Evolutionary conservation across 1,284 basidiomycete species (phyloP).

Genomic region (Meripilus lineatus): DNA sequence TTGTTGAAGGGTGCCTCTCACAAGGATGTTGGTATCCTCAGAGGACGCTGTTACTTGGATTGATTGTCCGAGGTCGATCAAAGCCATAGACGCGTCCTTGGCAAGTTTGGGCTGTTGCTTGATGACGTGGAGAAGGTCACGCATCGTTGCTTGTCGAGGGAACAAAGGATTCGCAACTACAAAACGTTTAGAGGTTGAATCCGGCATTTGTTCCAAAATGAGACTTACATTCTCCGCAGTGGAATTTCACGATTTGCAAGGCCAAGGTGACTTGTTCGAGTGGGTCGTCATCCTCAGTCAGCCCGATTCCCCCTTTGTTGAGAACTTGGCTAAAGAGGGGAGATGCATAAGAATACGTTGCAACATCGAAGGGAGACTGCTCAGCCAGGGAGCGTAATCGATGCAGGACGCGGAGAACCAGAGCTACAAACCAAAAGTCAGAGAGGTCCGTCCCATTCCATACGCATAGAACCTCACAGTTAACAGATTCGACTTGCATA

Average conservation of each 20-base stretch:
- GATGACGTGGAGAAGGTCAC: conserved; percentile 74
- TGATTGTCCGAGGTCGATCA: conserved; percentile 83
- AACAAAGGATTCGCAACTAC: conserved; percentile 69
- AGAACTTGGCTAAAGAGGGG: conserved; percentile 78
- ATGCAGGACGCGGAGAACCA: conserved; percentile 86
- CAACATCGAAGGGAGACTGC: conserved; percentile 77
- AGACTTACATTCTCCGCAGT: conserved; percentile 76
- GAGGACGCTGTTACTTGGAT: conserved; percentile 63
- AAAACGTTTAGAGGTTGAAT: too few species aligned
- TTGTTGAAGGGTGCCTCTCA: conserved; percentile 77
- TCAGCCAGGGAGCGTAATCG: conserved; percentile 82
- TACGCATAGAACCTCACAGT: conserved; percentile 44
- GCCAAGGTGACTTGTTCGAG: conserved; percentile 87
- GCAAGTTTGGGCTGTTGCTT: conserved; percentile 77
- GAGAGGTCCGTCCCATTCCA: neutral
- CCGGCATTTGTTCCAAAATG: too few species aligned
- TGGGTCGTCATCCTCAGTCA: conserved; percentile 66
- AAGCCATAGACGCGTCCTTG: conserved; percentile 82
- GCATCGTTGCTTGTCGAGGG: conserved; percentile 70
- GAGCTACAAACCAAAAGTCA: conserved; percentile 35
- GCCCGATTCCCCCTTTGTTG: conserved; percentile 58
- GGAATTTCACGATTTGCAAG: conserved; percentile 84
- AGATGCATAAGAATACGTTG: conserved; percentile 80
- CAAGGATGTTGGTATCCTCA: conserved; percentile 63
- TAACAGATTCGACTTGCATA: conserved; percentile 65